phyloP scores from a whole-genome alignment of 495 filamentous ascomycete genomes.

The Tuber magnatum region DNA sequence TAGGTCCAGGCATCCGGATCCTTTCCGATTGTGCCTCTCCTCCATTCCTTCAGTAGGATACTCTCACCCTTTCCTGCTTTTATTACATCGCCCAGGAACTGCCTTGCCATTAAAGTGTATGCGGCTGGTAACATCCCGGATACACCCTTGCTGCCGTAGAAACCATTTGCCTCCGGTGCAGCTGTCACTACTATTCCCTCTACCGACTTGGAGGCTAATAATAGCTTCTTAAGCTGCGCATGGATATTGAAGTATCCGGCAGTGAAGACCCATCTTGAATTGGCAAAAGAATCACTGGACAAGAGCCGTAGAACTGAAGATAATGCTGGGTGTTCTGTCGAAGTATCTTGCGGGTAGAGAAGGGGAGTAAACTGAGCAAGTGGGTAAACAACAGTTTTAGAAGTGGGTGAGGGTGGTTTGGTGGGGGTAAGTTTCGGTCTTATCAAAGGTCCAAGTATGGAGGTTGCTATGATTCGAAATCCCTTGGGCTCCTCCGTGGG shows the following conservation, averaged over 20 bases:
- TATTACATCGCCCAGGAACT: constrained; percentile 67
- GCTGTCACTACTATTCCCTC: constrained; percentile 82
- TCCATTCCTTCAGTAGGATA: constrained; percentile 84
- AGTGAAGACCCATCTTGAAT: constrained; percentile 85
- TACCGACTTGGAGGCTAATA: constrained; percentile 61
- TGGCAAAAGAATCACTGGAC: constrained; percentile 52
- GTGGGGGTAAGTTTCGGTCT: constrained; percentile 44
- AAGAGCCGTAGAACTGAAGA: constrained; percentile 64
- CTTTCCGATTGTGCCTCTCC: constrained; percentile 50
- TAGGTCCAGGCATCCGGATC: constrained; percentile 89
- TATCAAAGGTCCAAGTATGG: constrained; percentile 59
- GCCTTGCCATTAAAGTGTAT: constrained; percentile 77
- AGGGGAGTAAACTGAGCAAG: constrained; percentile 79
- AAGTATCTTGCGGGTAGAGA: constrained; percentile 60
- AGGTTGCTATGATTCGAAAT: constrained; percentile 63
- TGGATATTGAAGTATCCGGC: constrained; percentile 98
- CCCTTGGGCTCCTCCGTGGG: constrained; percentile 61
- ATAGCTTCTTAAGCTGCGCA: constrained; percentile 64
- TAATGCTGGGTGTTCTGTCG: constrained; percentile 80
- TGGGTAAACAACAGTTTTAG: constrained; percentile 61
- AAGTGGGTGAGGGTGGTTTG: constrained; percentile 24
- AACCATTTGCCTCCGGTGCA: constrained; percentile 91
- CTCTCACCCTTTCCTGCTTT: constrained; percentile 51
- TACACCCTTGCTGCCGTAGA: constrained; percentile 80
- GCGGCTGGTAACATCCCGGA: constrained; percentile 84